phyloP scores from a whole-genome alignment of 805 yeast genomes.

The Clavispora santaluciae region DNA sequence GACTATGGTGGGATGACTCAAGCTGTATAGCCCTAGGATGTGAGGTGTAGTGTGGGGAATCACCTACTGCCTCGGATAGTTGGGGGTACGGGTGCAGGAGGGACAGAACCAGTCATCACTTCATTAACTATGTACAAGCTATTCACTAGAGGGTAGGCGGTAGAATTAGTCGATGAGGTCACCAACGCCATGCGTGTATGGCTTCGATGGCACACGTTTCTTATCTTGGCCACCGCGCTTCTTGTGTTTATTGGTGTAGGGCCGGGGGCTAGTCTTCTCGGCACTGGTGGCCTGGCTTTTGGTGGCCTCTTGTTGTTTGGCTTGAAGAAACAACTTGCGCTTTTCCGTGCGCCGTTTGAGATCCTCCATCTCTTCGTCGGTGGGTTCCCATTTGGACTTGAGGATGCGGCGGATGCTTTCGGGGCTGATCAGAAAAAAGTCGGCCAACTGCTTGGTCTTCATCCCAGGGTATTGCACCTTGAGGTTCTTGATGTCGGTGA shows the following conservation, averaged over 20 bases:
- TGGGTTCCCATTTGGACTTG: conserved; percentile 73
- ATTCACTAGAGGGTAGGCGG: neutral
- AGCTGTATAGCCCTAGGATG: too few species aligned
- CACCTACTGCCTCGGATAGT: neutral
- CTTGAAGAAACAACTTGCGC: conserved; percentile 14
- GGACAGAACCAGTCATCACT: neutral
- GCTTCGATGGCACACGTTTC: conserved; percentile 8
- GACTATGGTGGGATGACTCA: too few species aligned
- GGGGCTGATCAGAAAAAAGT: conserved; percentile 66
- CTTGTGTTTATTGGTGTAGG: conserved; percentile 7
- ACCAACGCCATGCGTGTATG: conserved; percentile 20
- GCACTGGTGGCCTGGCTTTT: conserved; percentile 2
- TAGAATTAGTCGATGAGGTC: conserved; percentile 20
- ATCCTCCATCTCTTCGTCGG: conserved; percentile 44
- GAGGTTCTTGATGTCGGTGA: conserved; percentile 57
- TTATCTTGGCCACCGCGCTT: conserved; percentile 7
- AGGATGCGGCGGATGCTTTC: conserved; percentile 79
- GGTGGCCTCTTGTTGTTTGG: conserved; percentile 5
- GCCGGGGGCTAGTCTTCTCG: neutral
- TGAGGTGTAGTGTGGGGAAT: neutral
- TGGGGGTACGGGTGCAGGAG: neutral
- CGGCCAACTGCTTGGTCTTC: conserved; percentile 54
- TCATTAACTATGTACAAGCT: conserved; percentile 8
- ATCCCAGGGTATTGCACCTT: conserved; percentile 58
- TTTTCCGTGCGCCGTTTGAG: conserved; percentile 48